These are phyloP conservation scores for Colletotrichum tropicicola DNA, from an alignment of 2,329 filamentous ascomycete genomes.

Conservation along the genomic window DNA sequence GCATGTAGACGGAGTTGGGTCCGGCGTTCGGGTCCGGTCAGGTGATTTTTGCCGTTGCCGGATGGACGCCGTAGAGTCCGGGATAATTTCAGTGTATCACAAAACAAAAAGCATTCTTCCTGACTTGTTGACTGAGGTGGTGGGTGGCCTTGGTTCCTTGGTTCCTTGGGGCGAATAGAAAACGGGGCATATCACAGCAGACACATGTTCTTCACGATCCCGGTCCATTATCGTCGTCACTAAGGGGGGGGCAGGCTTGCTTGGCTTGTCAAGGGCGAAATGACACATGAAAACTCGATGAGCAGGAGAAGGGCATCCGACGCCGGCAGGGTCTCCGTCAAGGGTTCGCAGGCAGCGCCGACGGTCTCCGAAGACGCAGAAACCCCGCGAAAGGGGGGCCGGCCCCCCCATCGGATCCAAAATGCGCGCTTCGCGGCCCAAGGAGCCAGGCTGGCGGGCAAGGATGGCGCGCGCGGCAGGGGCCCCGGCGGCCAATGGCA, in stretches of 20 bases:
- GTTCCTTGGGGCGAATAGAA: no score
- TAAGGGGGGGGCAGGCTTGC: not conserved
- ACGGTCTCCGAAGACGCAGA: conserved; percentile 7
- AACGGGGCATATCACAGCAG: not conserved
- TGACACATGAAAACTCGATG: conserved; percentile 9
- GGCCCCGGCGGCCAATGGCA: not conserved
- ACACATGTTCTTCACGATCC: not conserved
- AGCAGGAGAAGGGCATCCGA: not conserved
- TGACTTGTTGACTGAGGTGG: not conserved
- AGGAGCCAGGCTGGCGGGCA: not conserved
- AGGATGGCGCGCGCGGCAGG: not conserved
- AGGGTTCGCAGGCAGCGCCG: conserved; percentile 1
- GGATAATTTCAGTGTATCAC: conserved; percentile 6
- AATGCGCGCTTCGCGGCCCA: no score
- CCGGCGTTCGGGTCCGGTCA: not conserved
- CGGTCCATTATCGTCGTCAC: not conserved
- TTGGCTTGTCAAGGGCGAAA: not conserved
- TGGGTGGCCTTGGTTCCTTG: no score
- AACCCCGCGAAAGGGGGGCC: not conserved
- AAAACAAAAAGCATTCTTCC: conserved; percentile 17
- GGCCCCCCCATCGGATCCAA: no score
- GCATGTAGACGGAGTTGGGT: conserved; percentile 16
- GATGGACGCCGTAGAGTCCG: not conserved
- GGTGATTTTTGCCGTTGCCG: not conserved
- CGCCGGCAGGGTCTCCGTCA: conserved; percentile 12